These are phyloP conservation scores for Arthrobotrys iridis DNA, from an alignment of 2,329 filamentous ascomycete genomes.

Conservation along the genomic window DNA sequence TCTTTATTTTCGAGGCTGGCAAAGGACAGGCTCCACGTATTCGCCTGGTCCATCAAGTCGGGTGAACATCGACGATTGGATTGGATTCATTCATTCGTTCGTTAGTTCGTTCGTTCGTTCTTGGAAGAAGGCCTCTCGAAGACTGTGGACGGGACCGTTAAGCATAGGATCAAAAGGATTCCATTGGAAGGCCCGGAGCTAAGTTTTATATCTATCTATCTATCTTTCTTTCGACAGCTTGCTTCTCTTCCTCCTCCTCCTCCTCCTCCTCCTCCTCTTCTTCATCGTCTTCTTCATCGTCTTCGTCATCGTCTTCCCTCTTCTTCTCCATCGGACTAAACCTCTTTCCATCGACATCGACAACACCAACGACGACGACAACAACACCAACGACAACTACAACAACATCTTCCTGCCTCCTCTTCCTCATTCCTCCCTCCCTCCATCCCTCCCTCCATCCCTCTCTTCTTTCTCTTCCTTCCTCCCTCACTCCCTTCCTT, in stretches of 20 bases:
- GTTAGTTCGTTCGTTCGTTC: too few species aligned
- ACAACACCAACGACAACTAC: neutral
- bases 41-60: neutral
- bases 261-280: neutral
- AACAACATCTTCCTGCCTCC: neutral
- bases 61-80: too few species aligned
- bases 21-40: constrained; percentile 10
- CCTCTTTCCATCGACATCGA: neutral
- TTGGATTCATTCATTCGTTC: too few species aligned
- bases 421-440: neutral
- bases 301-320: neutral
- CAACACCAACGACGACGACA: too few species aligned
- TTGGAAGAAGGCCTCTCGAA: too few species aligned
- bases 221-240: neutral
- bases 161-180: neutral
- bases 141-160: neutral
- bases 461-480: neutral
- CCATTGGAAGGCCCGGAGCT: neutral
- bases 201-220: neutral
- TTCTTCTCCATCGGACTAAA: neutral
- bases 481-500: neutral
- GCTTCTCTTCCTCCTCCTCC: neutral
- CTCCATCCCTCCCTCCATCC: neutral
- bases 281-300: neutral
- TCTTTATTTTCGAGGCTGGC: constrained; percentile 7